Evolutionary conservation across 306 rosid genomes (phyloP).

Genomic region (Cicer yamashitae): DNA sequence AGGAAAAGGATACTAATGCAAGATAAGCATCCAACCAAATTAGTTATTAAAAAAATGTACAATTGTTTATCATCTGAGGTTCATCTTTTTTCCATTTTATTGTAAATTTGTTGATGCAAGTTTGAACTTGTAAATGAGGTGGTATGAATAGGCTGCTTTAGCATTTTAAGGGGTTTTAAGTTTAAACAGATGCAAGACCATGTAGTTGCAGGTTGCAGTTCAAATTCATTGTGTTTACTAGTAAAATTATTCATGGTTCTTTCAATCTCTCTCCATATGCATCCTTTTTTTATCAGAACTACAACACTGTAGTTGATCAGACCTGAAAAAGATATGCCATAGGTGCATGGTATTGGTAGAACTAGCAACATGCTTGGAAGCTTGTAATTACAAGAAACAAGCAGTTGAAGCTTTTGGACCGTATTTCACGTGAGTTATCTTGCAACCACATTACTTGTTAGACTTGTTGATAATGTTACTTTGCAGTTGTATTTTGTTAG

Average conservation of each 20-base stretch:
- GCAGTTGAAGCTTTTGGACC: neutral
- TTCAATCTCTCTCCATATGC: slow-evolving; percentile 1
- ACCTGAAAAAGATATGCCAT: neutral
- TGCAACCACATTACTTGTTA: neutral
- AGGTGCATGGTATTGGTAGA: neutral
- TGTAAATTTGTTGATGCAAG: slow-evolving; percentile 44
- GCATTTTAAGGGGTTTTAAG: slow-evolving; percentile 22
- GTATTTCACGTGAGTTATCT: neutral
- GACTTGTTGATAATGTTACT: slow-evolving; percentile 4
- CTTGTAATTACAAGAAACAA: neutral
- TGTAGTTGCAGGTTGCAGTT: slow-evolving; percentile 32
- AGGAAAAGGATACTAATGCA: slow-evolving; percentile 34
- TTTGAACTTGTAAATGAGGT: slow-evolving; percentile 31
- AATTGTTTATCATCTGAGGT: slow-evolving; percentile 44
- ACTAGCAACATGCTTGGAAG: neutral
- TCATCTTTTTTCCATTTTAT: slow-evolving; percentile 28
- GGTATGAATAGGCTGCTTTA: slow-evolving; percentile 28
- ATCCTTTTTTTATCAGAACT: neutral
- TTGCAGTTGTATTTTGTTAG: neutral
- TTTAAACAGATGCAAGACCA: slow-evolving; percentile 25
- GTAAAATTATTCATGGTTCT: neutral
- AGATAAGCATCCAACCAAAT: slow-evolving; percentile 36
- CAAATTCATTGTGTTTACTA: slow-evolving; percentile 12
- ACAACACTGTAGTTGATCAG: neutral
- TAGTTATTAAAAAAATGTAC: slow-evolving; percentile 45